A percentile compares a stretch with the other conserved stretches of the same genome.
Conservation (phyloP, 352 stramenopile species). For the Globisporangium viniferum region DNA sequence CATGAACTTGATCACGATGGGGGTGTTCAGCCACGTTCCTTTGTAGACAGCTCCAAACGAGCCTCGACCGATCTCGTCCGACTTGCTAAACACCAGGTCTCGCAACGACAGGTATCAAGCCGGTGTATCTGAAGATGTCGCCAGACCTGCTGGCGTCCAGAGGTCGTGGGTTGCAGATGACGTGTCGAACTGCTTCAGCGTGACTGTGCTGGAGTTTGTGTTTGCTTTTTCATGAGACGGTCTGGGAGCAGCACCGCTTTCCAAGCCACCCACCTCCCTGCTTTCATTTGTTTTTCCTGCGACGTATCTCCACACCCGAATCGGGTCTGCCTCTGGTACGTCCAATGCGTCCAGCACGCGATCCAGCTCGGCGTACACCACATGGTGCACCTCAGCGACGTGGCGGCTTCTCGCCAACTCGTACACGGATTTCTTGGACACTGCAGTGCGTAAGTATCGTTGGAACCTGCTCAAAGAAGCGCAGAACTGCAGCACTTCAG, state of each 20-base stretch:
- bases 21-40: neutral
- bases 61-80: neutral
- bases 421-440: neutral
- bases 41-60: conserved; percentile 3
- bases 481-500: neutral
- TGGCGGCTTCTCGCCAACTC: neutral
- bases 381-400: neutral
- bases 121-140: neutral
- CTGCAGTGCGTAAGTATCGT: neutral
- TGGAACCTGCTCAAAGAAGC: neutral
- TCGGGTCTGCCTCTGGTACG: neutral
- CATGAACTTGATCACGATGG: neutral
- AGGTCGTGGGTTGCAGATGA: neutral
- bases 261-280: too few species aligned
- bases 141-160: neutral
- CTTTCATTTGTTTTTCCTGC: too few species aligned
- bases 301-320: neutral
- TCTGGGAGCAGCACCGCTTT: too few species aligned
- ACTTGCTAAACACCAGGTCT: neutral
- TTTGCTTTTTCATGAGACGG: too few species aligned
- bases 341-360: neutral
- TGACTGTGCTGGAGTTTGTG: neutral
- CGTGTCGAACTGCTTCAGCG: neutral
- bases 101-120: neutral
- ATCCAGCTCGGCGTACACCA: neutral